A percentile compares a stretch with the other conserved stretches of the same genome.
Conservation (phyloP, 164 flowering plant genomes). For the Pachysandra terminalis region DNA sequence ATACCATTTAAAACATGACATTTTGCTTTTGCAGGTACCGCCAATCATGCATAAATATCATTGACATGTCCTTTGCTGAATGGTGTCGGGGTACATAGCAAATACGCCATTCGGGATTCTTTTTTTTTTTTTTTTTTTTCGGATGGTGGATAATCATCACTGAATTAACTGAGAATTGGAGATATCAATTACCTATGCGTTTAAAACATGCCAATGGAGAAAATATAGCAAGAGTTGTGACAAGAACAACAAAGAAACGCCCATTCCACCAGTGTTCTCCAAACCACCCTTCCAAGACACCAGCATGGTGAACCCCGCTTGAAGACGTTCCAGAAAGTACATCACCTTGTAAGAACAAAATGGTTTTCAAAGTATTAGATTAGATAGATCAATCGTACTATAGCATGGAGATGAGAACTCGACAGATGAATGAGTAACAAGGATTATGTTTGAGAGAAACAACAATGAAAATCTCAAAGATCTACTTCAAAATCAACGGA, state of each 20-base stretch:
- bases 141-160: no score
- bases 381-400: neutral
- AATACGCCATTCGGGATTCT: no score
- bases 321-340: slow-evolving; percentile 87
- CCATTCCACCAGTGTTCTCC: slow-evolving; percentile 94
- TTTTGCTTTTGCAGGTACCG: no score
- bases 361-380: neutral
- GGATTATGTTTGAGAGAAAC: neutral
- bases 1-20: no score
- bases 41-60: no score
- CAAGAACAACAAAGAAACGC: slow-evolving; percentile 57
- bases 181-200: slow-evolving; percentile 64
- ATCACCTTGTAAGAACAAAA: slow-evolving; percentile 52
- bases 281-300: slow-evolving; percentile 93
- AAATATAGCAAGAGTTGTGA: slow-evolving; percentile 62
- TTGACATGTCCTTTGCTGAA: no score
- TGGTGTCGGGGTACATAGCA: no score
- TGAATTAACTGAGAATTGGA: no score
- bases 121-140: no score
- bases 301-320: no score
- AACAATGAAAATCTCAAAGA: neutral
- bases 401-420: neutral
- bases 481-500: no score
- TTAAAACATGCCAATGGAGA: slow-evolving; percentile 77
- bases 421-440: neutral